phyloP scores from a whole-genome alignment of 768 basidiomycete species.

The Cubamyces lactineus region DNA sequence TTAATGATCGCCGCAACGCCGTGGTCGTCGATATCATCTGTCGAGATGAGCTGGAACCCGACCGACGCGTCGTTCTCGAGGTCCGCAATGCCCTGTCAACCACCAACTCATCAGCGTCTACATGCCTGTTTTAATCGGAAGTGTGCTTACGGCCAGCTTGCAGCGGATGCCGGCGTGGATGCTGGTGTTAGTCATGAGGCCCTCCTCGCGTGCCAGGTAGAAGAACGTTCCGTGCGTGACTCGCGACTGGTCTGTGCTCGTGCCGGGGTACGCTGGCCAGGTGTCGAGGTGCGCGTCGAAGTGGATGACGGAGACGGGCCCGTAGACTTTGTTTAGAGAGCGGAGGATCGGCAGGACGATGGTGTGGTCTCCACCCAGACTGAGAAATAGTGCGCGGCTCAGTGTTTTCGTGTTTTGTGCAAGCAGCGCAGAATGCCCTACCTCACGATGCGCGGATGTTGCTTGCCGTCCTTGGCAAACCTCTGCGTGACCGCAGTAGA shows the following conservation, averaged over 20 bases:
- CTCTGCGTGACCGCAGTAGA: constrained; percentile 28
- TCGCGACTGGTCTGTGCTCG: constrained; percentile 57
- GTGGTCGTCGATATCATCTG: constrained; percentile 82
- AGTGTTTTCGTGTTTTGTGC: background rate
- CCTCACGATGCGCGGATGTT: constrained; percentile 79
- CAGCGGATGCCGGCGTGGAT: constrained; percentile 88
- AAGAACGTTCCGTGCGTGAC: constrained; percentile 90
- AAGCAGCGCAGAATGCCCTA: background rate
- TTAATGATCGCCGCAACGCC: constrained; percentile 71
- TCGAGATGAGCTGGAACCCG: constrained; percentile 79
- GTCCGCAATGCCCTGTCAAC: constrained; percentile 56
- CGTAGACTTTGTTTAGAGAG: constrained; percentile 76
- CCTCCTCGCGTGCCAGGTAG: constrained; percentile 75
- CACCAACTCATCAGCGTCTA: background rate
- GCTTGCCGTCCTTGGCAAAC: constrained; percentile 58
- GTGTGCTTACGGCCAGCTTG: constrained; percentile 50
- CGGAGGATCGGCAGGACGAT: constrained; percentile 87
- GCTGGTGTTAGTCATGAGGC: constrained; percentile 70
- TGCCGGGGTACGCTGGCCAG: constrained; percentile 48
- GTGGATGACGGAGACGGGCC: constrained; percentile 81
- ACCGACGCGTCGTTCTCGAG: constrained; percentile 69
- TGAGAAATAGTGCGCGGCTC: constrained; percentile 6
- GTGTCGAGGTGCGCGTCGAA: constrained; percentile 83
- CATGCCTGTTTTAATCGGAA: background rate
- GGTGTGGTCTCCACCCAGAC: constrained; percentile 83